A percentile compares a stretch with the other conserved stretches of the same genome.
These are phyloP conservation scores for Pseudoneurospora amorphoporcata DNA, from an alignment of 495 filamentous ascomycete genomes.

Conservation along the genomic window DNA sequence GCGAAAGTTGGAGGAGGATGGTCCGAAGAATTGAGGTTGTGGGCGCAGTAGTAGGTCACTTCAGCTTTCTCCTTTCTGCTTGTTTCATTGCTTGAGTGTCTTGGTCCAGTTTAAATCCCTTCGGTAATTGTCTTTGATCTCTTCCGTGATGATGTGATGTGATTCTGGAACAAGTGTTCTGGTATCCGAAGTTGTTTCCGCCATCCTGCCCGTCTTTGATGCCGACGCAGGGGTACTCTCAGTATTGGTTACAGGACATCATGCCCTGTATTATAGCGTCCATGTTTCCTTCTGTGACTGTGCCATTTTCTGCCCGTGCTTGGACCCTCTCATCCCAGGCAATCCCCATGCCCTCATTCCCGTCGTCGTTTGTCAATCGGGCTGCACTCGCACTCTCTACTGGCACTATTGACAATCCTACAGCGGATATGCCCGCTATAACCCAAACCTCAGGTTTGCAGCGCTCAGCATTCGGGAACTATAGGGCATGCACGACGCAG, in stretches of 20 bases:
- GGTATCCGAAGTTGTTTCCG: background rate
- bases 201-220: background rate
- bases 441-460: background rate
- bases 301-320: background rate
- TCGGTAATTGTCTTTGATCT: background rate
- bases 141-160: background rate
- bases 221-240: background rate
- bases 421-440: background rate
- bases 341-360: background rate
- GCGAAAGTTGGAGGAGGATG: background rate
- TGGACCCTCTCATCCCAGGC: background rate
- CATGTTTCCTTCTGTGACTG: background rate
- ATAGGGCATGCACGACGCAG: background rate
- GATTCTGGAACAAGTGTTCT: background rate
- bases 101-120: background rate
- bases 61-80: background rate
- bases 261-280: background rate
- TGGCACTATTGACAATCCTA: background rate
- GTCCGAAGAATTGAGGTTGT: background rate
- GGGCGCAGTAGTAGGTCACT: background rate
- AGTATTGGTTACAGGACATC: background rate
- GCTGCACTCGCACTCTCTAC: background rate
- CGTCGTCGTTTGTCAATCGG: background rate
- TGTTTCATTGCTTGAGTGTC: background rate
- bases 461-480: background rate